phyloP scores from a whole-genome alignment of 2,329 filamentous ascomycete species.

The Thyridium curvatum region DNA sequence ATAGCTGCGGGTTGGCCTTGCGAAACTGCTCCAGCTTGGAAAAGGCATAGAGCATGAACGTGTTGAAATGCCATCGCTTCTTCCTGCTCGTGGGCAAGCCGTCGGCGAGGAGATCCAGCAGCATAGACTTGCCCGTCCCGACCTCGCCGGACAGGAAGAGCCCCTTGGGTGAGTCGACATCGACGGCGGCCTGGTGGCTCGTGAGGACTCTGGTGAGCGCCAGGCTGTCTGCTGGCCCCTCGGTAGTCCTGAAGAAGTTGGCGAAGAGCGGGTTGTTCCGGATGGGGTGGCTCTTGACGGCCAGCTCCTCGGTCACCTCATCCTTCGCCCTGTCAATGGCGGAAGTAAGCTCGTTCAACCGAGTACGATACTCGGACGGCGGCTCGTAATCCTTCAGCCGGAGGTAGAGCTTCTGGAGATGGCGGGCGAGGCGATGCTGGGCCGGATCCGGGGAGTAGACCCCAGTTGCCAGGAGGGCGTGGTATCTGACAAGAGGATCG shows the following conservation, averaged over 20 bases:
- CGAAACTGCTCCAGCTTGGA: conserved; percentile 65
- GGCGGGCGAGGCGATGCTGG: conserved; percentile 67
- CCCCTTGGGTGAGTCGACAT: conserved; percentile 66
- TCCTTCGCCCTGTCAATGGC: conserved; percentile 29
- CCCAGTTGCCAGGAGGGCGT: conserved; percentile 61
- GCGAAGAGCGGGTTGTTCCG: conserved; percentile 53
- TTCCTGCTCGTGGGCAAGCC: conserved; percentile 69
- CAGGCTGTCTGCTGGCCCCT: conserved; percentile 49
- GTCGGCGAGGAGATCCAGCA: conserved; percentile 76
- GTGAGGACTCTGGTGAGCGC: conserved; percentile 65
- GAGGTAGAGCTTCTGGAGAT: conserved; percentile 71
- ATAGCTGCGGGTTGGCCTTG: conserved; percentile 20
- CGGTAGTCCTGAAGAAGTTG: conserved; percentile 49
- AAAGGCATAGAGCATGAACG: conserved; percentile 75
- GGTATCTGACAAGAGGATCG: conserved; percentile 72
- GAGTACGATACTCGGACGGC: conserved; percentile 59
- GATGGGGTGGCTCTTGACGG: conserved; percentile 47
- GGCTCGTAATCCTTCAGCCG: conserved; percentile 75
- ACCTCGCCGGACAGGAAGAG: conserved; percentile 77
- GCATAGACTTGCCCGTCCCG: conserved; percentile 78
- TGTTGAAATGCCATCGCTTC: conserved; percentile 76
- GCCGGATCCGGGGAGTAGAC: conserved; percentile 62
- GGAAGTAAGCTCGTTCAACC: conserved; percentile 53
- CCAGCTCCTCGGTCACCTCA: conserved; percentile 31
- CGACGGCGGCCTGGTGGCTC: conserved; percentile 63